phyloP scores from a whole-genome alignment of 306 rosid genomes.

The Lathyrus sativus region DNA sequence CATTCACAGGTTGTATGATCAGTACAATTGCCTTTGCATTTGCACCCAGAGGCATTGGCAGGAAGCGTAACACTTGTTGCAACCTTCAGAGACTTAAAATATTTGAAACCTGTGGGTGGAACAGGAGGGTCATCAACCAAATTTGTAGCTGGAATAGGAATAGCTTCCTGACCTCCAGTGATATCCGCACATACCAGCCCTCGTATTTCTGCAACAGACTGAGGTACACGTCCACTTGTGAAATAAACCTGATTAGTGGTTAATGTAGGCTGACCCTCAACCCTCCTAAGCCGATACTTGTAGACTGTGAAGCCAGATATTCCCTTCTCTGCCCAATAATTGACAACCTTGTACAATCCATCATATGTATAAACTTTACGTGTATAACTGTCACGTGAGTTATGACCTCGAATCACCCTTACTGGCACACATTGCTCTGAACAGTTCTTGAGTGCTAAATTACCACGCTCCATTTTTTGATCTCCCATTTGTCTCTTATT shows the following conservation, averaged over 20 bases:
- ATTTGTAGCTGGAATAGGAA: constrained; percentile 90
- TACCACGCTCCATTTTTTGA: constrained; percentile 79
- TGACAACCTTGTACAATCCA: constrained; percentile 92
- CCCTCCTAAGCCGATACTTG: constrained; percentile 82
- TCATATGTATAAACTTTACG: constrained; percentile 91
- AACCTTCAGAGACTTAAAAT: constrained; percentile 58
- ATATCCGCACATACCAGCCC: constrained; percentile 97
- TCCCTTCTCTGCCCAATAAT: constrained; percentile 93
- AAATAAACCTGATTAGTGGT: constrained; percentile 93
- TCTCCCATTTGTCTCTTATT: constrained; percentile 80
- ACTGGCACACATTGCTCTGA: constrained; percentile 71
- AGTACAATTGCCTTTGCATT: constrained; percentile 65
- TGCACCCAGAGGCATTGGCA: constrained; percentile 60
- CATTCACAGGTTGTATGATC: constrained; percentile 76
- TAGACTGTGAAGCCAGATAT: constrained; percentile 86
- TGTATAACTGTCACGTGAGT: constrained; percentile 67
- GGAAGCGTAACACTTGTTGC: constrained; percentile 72
- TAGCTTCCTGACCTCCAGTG: constrained; percentile 69
- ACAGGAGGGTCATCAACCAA: constrained; percentile 91
- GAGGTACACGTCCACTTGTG: constrained; percentile 77
- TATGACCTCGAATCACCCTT: constrained; percentile 92
- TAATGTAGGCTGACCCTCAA: constrained; percentile 76
- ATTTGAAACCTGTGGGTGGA: constrained; percentile 81
- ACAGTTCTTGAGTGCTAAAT: constrained; percentile 92
- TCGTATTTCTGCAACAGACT: constrained; percentile 71